Percentiles rank a stretch among this genome's conserved stretches.
These are phyloP conservation scores for Boeremia lycopersici DNA, from an alignment of 2,329 filamentous ascomycete species.

Conservation along the genomic window DNA sequence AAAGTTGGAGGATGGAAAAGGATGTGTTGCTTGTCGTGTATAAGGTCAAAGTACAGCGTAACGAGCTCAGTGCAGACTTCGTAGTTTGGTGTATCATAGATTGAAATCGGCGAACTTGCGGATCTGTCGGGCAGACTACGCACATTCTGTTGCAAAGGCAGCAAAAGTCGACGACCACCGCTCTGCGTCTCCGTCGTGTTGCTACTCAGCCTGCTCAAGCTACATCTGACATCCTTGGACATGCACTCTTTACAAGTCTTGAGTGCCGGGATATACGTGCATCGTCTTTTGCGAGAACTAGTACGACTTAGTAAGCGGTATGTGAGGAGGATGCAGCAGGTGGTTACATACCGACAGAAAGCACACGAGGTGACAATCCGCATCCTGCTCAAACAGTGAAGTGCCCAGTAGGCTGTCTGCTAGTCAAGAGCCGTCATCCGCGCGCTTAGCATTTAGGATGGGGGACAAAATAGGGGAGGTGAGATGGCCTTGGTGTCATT, in stretches of 20 bases:
- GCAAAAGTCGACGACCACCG: neutral
- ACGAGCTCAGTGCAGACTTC: constrained; percentile 1
- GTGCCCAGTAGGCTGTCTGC: neutral
- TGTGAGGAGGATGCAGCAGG: neutral
- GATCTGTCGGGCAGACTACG: neutral
- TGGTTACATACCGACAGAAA: constrained; percentile 7
- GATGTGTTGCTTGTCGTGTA: constrained; percentile 12
- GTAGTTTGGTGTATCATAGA: neutral
- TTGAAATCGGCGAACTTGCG: neutral
- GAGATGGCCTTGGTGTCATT: constrained; percentile 1
- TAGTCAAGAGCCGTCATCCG: constrained; percentile 2
- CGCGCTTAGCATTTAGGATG: neutral
- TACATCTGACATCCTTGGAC: constrained; percentile 1
- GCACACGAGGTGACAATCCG: constrained; percentile 11
- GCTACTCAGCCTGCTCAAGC: neutral
- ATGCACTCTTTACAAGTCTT: constrained; percentile 10
- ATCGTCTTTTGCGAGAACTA: constrained; percentile 14
- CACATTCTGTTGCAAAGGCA: constrained; percentile 1
- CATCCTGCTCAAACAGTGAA: neutral
- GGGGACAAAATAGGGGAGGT: neutral
- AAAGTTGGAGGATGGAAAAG: constrained; percentile 10
- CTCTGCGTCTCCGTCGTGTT: neutral
- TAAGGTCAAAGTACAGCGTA: constrained; percentile 6
- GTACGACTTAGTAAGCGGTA: neutral
- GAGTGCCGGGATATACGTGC: constrained; percentile 2